Evolutionary conservation across 116 monocot species (phyloP), one percentile per base, ranked within the genome.

Genomic region (Phalaenopsis hybrid): DNA sequence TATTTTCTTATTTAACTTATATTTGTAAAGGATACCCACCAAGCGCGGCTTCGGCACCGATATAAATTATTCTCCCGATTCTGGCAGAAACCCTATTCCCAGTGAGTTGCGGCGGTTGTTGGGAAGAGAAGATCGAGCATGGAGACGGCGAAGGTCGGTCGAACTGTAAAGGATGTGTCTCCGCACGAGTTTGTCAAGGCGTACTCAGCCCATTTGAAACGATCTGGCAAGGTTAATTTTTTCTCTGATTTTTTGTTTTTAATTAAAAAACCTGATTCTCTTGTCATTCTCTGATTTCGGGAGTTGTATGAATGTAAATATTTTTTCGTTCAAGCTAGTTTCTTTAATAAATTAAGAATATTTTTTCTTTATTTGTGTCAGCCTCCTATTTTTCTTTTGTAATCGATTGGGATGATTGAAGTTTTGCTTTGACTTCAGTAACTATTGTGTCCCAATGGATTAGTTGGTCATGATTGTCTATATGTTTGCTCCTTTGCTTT

Each of bases 161-260:
- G 80, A 68, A 90, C 90, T 0, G 90, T 92, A 58, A 92, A 92
- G 83, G 92, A 90, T 75, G 92, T 92, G 8, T 90, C 87, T 1
- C 90, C 92, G 6, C 92, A 92, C 79, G 92, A 92, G 20, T 92
- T 92, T 79, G 90, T 90, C 18, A 88, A 86, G 81, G 92, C 92
- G 4, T 92, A 92, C 78, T 78, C 92, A 0, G 31, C 90, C 45
- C 90, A 93, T 57, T 88, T 93, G 73, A 90, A 90, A 88, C 78
- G 92, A 80, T 90, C 90, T n/a, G 92, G 92, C 33, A 89, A 92
- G 89, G 92, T 89, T 44, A 4, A 52, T 65, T 78, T 15, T 15
- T 44, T 87, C 37, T 33, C 52, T 20, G 16, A 8, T 7, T 75
- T 6, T 45, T n/a, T 31, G 0, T 75, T 20, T 45, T 75, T 75